Evolutionary conservation across 2,329 filamentous ascomycete genomes (phyloP), one percentile per base, ranked within the genome.

Genomic region (Penicillium sp.): DNA sequence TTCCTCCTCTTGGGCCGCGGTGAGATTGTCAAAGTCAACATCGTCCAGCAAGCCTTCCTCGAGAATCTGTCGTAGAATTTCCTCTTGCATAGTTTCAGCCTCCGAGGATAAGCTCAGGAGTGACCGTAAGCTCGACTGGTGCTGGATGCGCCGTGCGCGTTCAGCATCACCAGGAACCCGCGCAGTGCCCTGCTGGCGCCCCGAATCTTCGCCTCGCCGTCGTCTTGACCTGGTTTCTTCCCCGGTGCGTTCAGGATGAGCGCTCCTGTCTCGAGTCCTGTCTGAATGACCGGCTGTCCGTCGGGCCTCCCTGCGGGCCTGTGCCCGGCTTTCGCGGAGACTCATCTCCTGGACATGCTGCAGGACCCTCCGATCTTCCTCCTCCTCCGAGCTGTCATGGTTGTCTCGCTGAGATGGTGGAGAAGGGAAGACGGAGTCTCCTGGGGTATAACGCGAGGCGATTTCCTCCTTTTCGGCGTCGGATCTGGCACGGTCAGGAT

Each of bases 41-140:
- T 89, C 90, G 60, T 96, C 88, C 32, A 95, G 70, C 18, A 96
- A 72, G 0, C 91, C 90, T 62, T 95, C 89, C 54, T 91, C 85
- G 57, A 90, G 79, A 50, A 95, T 95, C 64, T 95, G 89, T 38
- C 88, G 81, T 56, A 94, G 81, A 50, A 96, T 94, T 64, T 95
- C 90, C 51, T 86, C 82, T 64, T 95, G 86, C 59, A 95, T 84
- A 18, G 82, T 79, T 57, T 87, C 87, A 48, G 88, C 77, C 53
- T 90, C 86, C 0, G 86, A 56, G 0, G 57, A 87, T 4, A 84
- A 80, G 61, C 88, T 90, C 50, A 97, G 83, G 50, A 97, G 72
- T 8, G 88, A 95, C 45, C 90, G 77, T 54, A 97, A 73, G 49
- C 90, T 95, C 0, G 89, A 85, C 71, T 97, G 91, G 63, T 96